Base-by-base conservation (phyloP, 1,284 basidiomycete species). In the Malassezia arunalokei region DNA sequence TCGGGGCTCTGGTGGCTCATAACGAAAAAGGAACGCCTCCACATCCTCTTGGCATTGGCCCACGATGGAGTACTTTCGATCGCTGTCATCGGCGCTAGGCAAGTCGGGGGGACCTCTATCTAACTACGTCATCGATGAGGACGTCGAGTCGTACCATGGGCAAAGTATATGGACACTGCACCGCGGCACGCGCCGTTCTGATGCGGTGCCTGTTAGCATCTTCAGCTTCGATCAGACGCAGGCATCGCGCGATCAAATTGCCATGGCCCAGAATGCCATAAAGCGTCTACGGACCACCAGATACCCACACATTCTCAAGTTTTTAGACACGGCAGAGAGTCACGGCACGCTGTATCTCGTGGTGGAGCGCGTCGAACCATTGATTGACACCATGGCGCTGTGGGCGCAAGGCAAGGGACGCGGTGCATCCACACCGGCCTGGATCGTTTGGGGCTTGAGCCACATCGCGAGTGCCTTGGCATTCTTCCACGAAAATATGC, bases 221-320 rank as follows among this genome's bases (percentile, higher is more conserved):
- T 62, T 72, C 43, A 53, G 62, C 32, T 66, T 68, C 40, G 69
- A 72, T 47, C 57, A 64, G 28, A 58, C 47, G 11, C 38, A 27
- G 6, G 47, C 53, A 8, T 32, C 32, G 6, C 40, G 41, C 3
- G 52, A 31, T 20, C 47, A 54, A 27, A 42, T 35, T 8, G 82
- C 83, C 2, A 79, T 98, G 17, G 92, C 91, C 3, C 84, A 83
- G 71, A 98, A 98, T 75, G 82, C 90, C 0, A 77, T 95, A 32
- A 83, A 86, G 57, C 96, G 92, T 75, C 78, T 98, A 9, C 81
- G 91, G 38, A 87, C 88, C 2, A 85, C 86, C 6, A 81, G 94
- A 33, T 94, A 98, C 77, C 94, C 94, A 0, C 86, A 96, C 73
- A 82, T 98, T 3, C 81, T 99, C 64, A 91, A 87, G 71, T 92